These are phyloP conservation scores for Boletus sp. DNA, from an alignment of 1,284 basidiomycete genomes.

Conservation along the genomic window DNA sequence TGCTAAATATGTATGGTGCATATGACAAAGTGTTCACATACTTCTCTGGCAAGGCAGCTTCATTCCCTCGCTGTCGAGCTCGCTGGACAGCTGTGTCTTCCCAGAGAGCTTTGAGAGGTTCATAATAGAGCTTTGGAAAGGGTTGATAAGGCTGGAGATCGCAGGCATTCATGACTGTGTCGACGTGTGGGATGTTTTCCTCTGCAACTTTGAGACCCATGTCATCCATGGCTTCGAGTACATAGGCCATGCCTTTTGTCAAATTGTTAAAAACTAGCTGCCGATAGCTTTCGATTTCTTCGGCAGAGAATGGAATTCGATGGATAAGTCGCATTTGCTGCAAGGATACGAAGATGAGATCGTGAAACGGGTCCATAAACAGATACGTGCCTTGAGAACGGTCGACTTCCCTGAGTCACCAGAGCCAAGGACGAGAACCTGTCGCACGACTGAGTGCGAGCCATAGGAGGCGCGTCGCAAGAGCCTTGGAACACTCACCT, in stretches of 20 bases:
- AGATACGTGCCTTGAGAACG: slow-evolving; percentile 70
- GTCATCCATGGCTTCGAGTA: slow-evolving; percentile 89
- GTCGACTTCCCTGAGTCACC: slow-evolving; percentile 96
- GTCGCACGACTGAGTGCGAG: slow-evolving; percentile 13
- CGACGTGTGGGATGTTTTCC: slow-evolving; percentile 57
- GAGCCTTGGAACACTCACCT: slow-evolving; percentile 50
- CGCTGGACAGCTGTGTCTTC: slow-evolving; percentile 74
- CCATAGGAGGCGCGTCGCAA: background rate
- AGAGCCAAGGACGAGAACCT: slow-evolving; percentile 90
- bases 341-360: background rate
- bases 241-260: slow-evolving; percentile 79
- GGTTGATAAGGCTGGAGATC: slow-evolving; percentile 82
- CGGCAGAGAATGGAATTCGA: slow-evolving; percentile 71
- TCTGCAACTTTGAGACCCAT: slow-evolving; percentile 76
- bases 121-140: slow-evolving; percentile 68
- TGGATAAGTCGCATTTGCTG: slow-evolving; percentile 92
- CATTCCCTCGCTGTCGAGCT: slow-evolving; percentile 78
- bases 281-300: slow-evolving; percentile 81
- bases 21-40: slow-evolving; percentile 41
- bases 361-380: slow-evolving; percentile 7
- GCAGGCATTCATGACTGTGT: slow-evolving; percentile 67
- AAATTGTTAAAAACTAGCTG: slow-evolving; percentile 94
- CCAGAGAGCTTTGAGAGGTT: slow-evolving; percentile 79
- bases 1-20: slow-evolving; percentile 5
- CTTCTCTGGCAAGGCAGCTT: slow-evolving; percentile 91